These are phyloP conservation scores for Pseudogymnoascus sp. DNA, from an alignment of 2,329 filamentous ascomycete species.

Conservation along the genomic window DNA sequence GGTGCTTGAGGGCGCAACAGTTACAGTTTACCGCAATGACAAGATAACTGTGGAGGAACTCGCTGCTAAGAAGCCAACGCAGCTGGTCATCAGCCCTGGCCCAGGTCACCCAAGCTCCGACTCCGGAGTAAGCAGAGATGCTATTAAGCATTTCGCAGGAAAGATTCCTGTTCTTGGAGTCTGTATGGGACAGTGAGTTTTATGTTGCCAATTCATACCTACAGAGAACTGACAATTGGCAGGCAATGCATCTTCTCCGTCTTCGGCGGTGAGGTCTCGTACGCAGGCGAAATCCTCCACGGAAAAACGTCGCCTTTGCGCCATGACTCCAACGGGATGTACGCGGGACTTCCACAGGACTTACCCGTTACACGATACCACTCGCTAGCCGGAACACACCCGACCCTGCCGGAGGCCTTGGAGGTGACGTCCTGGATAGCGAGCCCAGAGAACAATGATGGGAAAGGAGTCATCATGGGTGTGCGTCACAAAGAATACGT, in stretches of 20 bases:
- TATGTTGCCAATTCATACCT: neutral
- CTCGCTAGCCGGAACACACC: constrained; percentile 85
- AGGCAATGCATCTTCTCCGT: constrained; percentile 93
- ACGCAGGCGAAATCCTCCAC: constrained; percentile 92
- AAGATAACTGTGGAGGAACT: constrained; percentile 80
- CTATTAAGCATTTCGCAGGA: constrained; percentile 82
- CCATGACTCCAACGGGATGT: constrained; percentile 90
- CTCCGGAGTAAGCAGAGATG: constrained; percentile 86
- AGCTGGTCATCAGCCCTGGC: constrained; percentile 89
- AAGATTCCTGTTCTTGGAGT: constrained; percentile 96
- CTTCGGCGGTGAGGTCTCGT: constrained; percentile 84
- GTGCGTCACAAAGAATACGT: constrained; percentile 86
- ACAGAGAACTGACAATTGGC: constrained; percentile 13
- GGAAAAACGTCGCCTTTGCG: constrained; percentile 89
- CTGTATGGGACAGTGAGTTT: constrained; percentile 85
- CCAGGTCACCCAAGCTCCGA: constrained; percentile 89
- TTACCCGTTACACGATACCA: constrained; percentile 92
- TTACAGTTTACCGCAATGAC: constrained; percentile 88
- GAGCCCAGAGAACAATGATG: constrained; percentile 53
- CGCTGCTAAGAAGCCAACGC: constrained; percentile 75
- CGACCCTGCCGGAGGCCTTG: constrained; percentile 75
- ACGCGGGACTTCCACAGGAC: constrained; percentile 67
- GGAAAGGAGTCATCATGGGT: constrained; percentile 88
- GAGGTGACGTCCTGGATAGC: constrained; percentile 88
- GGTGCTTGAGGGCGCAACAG: constrained; percentile 85